Conservation (phyloP, 805 yeast genomes). For the Zygotorulaspora florentina region DNA sequence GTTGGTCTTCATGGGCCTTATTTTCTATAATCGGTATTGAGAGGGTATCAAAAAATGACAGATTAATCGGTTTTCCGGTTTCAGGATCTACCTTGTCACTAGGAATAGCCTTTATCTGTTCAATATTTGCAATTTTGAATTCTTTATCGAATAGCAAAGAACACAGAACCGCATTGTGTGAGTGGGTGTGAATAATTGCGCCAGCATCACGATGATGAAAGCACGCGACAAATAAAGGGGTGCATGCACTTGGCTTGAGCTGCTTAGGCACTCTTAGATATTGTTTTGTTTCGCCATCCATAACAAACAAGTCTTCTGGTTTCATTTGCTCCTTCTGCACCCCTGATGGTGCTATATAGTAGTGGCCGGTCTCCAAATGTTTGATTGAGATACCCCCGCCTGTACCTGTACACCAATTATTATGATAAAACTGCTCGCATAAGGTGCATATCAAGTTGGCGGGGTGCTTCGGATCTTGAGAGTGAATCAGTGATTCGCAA, state of each 20-base stretch:
- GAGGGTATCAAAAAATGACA: slow-evolving; percentile 69
- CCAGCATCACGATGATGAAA: slow-evolving; percentile 69
- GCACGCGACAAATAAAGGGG: slow-evolving; percentile 79
- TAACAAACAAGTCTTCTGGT: slow-evolving; percentile 78
- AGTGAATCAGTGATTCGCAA: slow-evolving; percentile 30
- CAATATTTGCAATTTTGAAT: slow-evolving; percentile 74
- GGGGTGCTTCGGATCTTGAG: slow-evolving; percentile 62
- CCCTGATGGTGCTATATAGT: slow-evolving; percentile 91
- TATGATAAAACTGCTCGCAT: slow-evolving; percentile 69
- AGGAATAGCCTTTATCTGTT: slow-evolving; percentile 91
- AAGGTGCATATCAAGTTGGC: slow-evolving; percentile 81
- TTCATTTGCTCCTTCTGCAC: slow-evolving; percentile 87
- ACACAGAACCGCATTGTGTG: slow-evolving; percentile 80
- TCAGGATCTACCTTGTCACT: slow-evolving; percentile 47
- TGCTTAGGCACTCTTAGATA: slow-evolving; percentile 57
- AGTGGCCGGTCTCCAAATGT: slow-evolving; percentile 41
- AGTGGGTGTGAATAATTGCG: slow-evolving; percentile 93
- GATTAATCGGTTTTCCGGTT: slow-evolving; percentile 48
- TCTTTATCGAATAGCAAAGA: slow-evolving; percentile 65
- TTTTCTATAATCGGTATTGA: slow-evolving; percentile 89
- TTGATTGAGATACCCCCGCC: slow-evolving; percentile 89
- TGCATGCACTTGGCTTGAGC: slow-evolving; percentile 89
- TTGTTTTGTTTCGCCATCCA: slow-evolving; percentile 46
- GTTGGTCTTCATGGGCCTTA: slow-evolving; percentile 81
- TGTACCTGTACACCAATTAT: slow-evolving; percentile 93